phyloP scores from a whole-genome alignment of 768 basidiomycete genomes.

The Mycena venus region DNA sequence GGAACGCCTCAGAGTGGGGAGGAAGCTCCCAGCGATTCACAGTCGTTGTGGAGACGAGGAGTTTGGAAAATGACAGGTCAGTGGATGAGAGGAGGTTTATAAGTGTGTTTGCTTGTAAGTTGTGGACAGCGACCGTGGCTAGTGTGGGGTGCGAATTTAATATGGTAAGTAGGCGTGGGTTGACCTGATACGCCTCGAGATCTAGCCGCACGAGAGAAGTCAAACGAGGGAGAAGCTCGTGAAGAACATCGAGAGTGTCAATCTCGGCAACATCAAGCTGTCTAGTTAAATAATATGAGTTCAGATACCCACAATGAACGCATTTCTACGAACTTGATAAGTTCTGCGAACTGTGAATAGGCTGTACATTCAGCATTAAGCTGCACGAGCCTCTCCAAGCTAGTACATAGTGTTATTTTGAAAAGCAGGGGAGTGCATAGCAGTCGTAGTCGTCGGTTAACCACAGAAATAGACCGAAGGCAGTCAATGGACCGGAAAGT shows the following conservation, averaged over 20 bases:
- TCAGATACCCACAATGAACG: too few relatives aligned
- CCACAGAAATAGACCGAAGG: too few relatives aligned
- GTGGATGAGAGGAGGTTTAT: background rate
- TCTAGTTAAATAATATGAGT: background rate
- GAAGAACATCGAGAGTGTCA: background rate
- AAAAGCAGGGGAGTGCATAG: too few relatives aligned
- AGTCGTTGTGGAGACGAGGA: background rate
- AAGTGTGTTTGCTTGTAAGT: background rate
- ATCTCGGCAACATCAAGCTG: background rate
- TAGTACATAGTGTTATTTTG: too few relatives aligned
- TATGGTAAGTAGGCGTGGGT: background rate
- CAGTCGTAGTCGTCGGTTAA: too few relatives aligned
- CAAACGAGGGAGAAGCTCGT: background rate
- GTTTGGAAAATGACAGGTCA: background rate
- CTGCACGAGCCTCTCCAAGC: too few relatives aligned
- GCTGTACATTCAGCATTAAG: too few relatives aligned
- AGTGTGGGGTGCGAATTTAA: background rate
- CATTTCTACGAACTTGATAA: too few relatives aligned
- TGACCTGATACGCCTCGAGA: background rate
- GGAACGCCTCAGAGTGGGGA: background rate
- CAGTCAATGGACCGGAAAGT: too few relatives aligned
- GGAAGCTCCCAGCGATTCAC: background rate
- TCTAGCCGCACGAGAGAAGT: background rate
- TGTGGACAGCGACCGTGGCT: background rate
- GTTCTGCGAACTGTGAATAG: too few relatives aligned